These are phyloP conservation scores for Lentinula guzmanii DNA, from an alignment of 768 basidiomycete species.

Conservation along the genomic window DNA sequence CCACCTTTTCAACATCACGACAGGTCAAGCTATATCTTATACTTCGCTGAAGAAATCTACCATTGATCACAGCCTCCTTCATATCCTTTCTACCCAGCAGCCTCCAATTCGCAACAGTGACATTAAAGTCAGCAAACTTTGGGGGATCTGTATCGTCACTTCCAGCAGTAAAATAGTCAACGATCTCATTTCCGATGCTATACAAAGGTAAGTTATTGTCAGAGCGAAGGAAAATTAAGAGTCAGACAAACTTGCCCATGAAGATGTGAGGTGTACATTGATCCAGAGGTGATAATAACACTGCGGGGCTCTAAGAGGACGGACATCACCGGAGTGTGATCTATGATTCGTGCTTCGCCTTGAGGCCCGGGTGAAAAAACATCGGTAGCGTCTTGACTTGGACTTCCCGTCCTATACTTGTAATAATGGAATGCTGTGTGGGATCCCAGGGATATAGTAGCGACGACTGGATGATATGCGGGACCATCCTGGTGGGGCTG, in stretches of 20 bases:
- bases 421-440: conserved; percentile 84
- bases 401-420: conserved; percentile 37
- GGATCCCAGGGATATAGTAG: conserved; percentile 84
- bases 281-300: conserved; percentile 66
- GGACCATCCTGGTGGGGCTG: conserved; percentile 94
- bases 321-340: conserved; percentile 59
- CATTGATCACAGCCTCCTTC: conserved; percentile 32
- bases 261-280: conserved; percentile 65
- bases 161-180: conserved; percentile 38
- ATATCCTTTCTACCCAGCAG: conserved; percentile 36
- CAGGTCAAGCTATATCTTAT: conserved; percentile 82
- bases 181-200: conserved; percentile 53
- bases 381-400: conserved; percentile 13
- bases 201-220: conserved; percentile 1
- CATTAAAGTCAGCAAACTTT: conserved; percentile 20
- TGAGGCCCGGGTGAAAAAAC: conserved; percentile 4
- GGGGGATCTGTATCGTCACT: conserved; percentile 17
- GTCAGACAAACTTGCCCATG: conserved; percentile 50
- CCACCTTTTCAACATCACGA: conserved; percentile 69
- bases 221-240: not conserved
- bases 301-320: conserved; percentile 83
- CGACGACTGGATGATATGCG: conserved; percentile 80
- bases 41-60: conserved; percentile 49
- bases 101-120: conserved; percentile 52
- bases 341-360: conserved; percentile 47